Evolutionary conservation across 1,284 basidiomycete species (phyloP).

Genomic region (Anthracocystis setariae): DNA sequence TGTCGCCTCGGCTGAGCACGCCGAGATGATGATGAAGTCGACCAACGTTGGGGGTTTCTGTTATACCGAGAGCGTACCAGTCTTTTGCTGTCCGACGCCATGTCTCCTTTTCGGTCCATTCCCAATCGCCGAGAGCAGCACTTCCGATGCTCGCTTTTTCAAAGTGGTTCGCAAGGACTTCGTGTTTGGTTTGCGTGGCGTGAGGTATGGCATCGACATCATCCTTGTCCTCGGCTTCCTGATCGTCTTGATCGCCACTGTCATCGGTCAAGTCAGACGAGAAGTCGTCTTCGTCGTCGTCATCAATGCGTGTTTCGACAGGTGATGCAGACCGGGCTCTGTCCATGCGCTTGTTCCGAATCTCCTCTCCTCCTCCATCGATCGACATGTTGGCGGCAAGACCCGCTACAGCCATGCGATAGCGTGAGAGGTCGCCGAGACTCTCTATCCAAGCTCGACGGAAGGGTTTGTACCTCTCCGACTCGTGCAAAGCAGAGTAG

Average conservation of each 20-base stretch:
- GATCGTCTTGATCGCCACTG: conserved; percentile 4
- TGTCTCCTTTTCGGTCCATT: conserved; percentile 88
- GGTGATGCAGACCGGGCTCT: conserved; percentile 1
- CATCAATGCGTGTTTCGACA: conserved; percentile 27
- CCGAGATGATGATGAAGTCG: conserved; percentile 95
- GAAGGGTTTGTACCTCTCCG: conserved; percentile 78
- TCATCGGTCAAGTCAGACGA: conserved; percentile 1
- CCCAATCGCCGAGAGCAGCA: conserved; percentile 84
- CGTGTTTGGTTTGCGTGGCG: not conserved
- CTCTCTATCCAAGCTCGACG: conserved; percentile 91
- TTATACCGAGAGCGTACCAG: conserved; percentile 89
- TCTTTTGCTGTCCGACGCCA: conserved; percentile 90
- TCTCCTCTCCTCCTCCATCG: conserved; percentile 68
- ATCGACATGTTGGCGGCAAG: conserved; percentile 59
- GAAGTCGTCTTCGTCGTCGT: conserved; percentile 16
- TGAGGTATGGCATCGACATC: not conserved
- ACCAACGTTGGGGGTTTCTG: conserved; percentile 88
- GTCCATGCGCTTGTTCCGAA: conserved; percentile 23
- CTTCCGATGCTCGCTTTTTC: conserved; percentile 78
- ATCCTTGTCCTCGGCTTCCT: not conserved
- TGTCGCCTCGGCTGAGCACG: conserved; percentile 78
- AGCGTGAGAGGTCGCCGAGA: conserved; percentile 91
- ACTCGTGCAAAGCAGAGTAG: conserved; percentile 88
- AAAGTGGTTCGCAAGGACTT: conserved; percentile 10
- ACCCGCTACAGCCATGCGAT: conserved; percentile 87